Evolutionary conservation across 768 basidiomycete genomes (phyloP), one percentile per base, ranked within the genome.

Genomic region (Naematelia encephala): DNA sequence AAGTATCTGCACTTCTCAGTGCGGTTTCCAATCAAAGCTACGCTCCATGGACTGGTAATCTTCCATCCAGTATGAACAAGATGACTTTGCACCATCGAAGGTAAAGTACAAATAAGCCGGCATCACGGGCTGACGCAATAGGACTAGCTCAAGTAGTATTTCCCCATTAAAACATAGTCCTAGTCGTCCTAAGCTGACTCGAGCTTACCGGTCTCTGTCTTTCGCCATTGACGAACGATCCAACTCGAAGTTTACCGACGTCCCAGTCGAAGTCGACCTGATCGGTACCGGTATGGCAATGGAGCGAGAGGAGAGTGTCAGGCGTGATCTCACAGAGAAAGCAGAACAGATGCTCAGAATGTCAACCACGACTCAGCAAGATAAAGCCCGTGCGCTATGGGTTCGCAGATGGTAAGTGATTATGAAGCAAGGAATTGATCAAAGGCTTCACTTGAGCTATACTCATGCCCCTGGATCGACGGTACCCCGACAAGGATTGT

Each of bases 401-500:
- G 63, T 69, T 25, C 54, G 56, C 51, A 29, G 53, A 57, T 72
- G 70, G 70, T 64, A 22, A 51, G 69, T 57, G 42, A 19, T 23
- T 5, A 23, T 25, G 26, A 44, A n/a, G n/a, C n/a, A n/a, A n/a
- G n/a, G n/a, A n/a, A n/a, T n/a, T n/a, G n/a, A n/a, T n/a, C n/a
- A 13, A 29, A 72, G 70, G 70, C 51, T 72, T 19, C 47, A 62
- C 13, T 14, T 62, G 21, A 66, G 66, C 60, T 72, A 72, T 42
- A 52, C 46, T 16, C 39, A 29, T 4, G 55, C 61, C 4, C 23
- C 52, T 2, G 60, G 61, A 4, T 45, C 49, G 30, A 92, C 92
- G 76, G 91, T 93, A 30, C 89, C 91, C 46, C 86, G 91, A 53
- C 91, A 94, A 73, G 91, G 91, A 4, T 84, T 96, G 51, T 96